Evolutionary conservation across 2,329 filamentous ascomycete species (phyloP), one percentile per base, ranked within the genome.

Genomic region (Fusarium abutilonis): DNA sequence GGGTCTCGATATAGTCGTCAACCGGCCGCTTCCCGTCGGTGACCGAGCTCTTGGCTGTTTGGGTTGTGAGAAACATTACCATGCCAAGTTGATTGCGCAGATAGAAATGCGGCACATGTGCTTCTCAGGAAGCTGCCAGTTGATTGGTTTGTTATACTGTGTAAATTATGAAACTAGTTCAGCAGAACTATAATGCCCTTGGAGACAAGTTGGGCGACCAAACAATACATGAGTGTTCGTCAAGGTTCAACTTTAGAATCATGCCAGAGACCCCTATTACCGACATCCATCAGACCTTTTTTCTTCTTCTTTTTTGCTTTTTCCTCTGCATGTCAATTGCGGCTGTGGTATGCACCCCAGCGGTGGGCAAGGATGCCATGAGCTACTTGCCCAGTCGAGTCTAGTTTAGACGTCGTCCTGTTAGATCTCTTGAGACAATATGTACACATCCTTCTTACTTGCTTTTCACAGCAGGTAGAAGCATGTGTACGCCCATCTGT

Each of bases 11-110:
- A 17, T 15, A 26, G 17, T 64, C 60, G 67, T 52, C 66, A 55
- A 52, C 65, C 67, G 67, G 23, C 52, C 64, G 67, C 47, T 61
- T 63, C 56, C 63, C 62, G 59, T 66, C 67, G 62, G 64, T 23
- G 61, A 52, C 61, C 61, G 61, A 64, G 61, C 3, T 31, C 6
- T 34, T 34, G 13, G 31, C 21, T 36, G 10, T 44, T 32, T 36
- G 6, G 23, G 19, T 57, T 13, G 32, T 26, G 23, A 31, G 17
- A 19, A 38, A 17, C 50, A 44, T 39, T 38, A 56, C 44, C 60
- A 29, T 52, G 57, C 58, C 58, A 57, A 62, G 21, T 36, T 40
- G 45, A 10, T 40, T 28, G 45, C 29, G 43, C 36, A 46, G 35
- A 17, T 28, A 26, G 26, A 21, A 26, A 26, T 26, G 23, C 4